Evolutionary conservation across 1,284 basidiomycete species (phyloP).

Genomic region (Xerocomus amazonicus): DNA sequence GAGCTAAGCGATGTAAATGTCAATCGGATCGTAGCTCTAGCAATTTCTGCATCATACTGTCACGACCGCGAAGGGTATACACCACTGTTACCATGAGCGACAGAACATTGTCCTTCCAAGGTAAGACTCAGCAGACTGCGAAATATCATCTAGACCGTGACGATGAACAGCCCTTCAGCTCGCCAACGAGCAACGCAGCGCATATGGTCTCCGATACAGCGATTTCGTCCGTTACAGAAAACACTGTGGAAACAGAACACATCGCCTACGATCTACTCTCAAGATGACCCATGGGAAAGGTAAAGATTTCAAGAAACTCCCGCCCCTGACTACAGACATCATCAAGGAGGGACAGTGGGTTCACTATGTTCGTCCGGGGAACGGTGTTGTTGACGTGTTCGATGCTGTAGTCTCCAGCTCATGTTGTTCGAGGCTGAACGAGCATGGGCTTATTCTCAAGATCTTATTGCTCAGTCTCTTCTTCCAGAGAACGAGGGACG

Average conservation of each 20-base stretch:
- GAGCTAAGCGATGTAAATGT: slow-evolving; percentile 11
- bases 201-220: slow-evolving; percentile 87
- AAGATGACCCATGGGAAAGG: slow-evolving; percentile 88
- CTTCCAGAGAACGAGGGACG: slow-evolving; percentile 50
- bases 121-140: slow-evolving; percentile 25
- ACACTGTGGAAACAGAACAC: slow-evolving; percentile 87
- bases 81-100: slow-evolving; percentile 23
- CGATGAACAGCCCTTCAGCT: slow-evolving; percentile 65
- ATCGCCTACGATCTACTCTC: slow-evolving; percentile 80
- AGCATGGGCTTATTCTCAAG: slow-evolving; percentile 89
- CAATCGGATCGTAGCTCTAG: neutral
- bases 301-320: slow-evolving; percentile 82
- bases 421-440: slow-evolving; percentile 87
- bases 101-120: slow-evolving; percentile 32
- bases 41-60: slow-evolving; percentile 27
- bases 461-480: slow-evolving; percentile 58
- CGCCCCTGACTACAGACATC: slow-evolving; percentile 58
- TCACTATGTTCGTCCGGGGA: neutral
- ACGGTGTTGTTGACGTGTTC: slow-evolving; percentile 4
- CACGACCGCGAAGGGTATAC: slow-evolving; percentile 1
- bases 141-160: slow-evolving; percentile 4
- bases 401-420: slow-evolving; percentile 64
- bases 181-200: slow-evolving; percentile 85
- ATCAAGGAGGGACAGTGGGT: slow-evolving; percentile 81
- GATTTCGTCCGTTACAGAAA: slow-evolving; percentile 79